A percentile compares a stretch with the other conserved stretches of the same genome.
Conservation (phyloP, 495 filamentous ascomycete species). For the Aspergillus kassunensis region DNA sequence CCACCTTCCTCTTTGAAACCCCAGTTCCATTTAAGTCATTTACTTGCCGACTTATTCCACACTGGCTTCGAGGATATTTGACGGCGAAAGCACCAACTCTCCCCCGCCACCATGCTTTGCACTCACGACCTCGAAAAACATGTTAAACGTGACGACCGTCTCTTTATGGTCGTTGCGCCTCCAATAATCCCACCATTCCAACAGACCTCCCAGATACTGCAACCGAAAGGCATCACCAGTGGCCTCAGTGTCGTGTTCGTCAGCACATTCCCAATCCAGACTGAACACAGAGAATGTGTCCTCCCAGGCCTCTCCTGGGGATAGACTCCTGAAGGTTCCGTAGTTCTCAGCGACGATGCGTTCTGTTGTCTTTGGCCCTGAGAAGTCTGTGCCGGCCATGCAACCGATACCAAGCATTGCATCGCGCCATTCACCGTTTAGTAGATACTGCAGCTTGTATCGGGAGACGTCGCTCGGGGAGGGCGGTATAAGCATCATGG, state of each 20-base stretch:
- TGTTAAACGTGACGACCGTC: neutral
- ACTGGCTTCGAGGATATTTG: neutral
- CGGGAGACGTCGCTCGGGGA: neutral
- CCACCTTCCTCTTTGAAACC: too few species aligned
- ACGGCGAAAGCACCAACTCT: neutral
- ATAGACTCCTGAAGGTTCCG: neutral
- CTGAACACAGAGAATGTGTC: neutral
- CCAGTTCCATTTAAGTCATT: neutral
- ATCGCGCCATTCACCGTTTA: neutral
- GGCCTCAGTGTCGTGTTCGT: neutral
- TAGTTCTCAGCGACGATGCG: neutral
- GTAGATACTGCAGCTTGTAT: neutral
- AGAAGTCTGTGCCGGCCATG: neutral
- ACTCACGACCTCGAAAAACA: neutral
- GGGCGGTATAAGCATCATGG: neutral
- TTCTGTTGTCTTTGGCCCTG: neutral
- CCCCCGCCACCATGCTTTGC: neutral
- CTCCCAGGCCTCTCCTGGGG: neutral
- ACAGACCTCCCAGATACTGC: neutral
- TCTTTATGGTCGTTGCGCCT: neutral
- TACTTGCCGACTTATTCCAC: neutral
- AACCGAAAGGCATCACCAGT: neutral
- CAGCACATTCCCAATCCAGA: neutral
- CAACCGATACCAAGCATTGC: neutral
- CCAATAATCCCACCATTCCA: neutral